Conservation (phyloP, 805 yeast genomes). For the Alloascoidea hylecoeti region DNA sequence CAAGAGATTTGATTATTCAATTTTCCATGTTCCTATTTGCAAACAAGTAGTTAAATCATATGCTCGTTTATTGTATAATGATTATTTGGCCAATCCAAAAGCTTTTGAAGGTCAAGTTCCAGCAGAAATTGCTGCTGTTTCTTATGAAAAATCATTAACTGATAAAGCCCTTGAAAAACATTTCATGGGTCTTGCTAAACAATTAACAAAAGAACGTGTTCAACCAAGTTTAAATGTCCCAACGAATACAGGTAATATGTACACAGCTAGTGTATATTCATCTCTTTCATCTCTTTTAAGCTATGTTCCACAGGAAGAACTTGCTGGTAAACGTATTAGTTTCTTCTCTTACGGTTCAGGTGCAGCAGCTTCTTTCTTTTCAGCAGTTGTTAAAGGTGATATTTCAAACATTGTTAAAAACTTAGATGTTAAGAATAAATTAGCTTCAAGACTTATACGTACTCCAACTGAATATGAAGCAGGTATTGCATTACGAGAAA, state of each 20-base stretch:
- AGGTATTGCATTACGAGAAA: constrained; percentile 77
- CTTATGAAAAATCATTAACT: constrained; percentile 65
- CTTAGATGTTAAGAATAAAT: constrained; percentile 54
- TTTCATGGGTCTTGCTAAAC: constrained; percentile 68
- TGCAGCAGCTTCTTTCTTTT: constrained; percentile 80
- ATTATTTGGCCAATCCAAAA: constrained; percentile 59
- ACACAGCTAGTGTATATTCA: constrained; percentile 88
- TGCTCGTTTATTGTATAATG: constrained; percentile 85
- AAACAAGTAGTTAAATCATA: constrained; percentile 86
- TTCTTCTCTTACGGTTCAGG: constrained; percentile 97
- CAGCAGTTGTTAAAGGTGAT: constrained; percentile 73
- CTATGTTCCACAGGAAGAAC: constrained; percentile 56
- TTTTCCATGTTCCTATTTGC: constrained; percentile 97
- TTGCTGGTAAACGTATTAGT: constrained; percentile 79
- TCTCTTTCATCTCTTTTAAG: constrained; percentile 71
- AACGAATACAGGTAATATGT: constrained; percentile 96
- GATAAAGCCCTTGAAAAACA: constrained; percentile 78
- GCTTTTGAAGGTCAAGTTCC: constrained; percentile 38
- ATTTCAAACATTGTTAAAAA: constrained; percentile 46
- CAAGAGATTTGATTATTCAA: constrained; percentile 76
- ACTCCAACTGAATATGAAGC: constrained; percentile 74
- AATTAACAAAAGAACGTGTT: constrained; percentile 50
- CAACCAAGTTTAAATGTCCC: constrained; percentile 74
- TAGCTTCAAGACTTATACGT: constrained; percentile 47
- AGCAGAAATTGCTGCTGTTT: constrained; percentile 37